These are phyloP conservation scores for Calocybe indica DNA, from an alignment of 768 basidiomycete genomes.

Conservation along the genomic window DNA sequence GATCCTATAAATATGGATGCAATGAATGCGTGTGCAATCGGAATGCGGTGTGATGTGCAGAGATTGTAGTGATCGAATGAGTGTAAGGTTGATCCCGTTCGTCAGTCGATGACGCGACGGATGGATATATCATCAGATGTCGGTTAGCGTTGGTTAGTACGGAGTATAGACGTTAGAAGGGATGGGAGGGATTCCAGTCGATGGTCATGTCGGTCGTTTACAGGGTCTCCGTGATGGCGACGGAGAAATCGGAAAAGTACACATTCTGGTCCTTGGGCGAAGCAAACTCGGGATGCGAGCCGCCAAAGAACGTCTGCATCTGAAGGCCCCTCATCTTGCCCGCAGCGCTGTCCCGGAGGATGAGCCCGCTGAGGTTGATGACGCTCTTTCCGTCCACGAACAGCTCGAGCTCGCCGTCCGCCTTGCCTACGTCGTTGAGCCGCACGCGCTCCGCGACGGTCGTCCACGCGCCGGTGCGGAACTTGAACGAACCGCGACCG, in stretches of 20 bases:
- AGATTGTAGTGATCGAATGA: no score
- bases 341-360: constrained; percentile 40
- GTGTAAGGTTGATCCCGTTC: no score
- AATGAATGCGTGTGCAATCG: no score
- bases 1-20: no score
- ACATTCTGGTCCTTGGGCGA: constrained; percentile 1
- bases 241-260: constrained; percentile 1
- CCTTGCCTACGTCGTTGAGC: constrained; percentile 65
- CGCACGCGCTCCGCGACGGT: constrained; percentile 64
- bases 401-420: constrained; percentile 69
- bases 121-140: no score
- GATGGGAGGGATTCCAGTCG: no score
- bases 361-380: constrained; percentile 49
- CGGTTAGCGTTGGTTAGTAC: no score
- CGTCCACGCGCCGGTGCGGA: constrained; percentile 59
- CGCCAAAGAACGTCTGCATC: constrained; percentile 80
- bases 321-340: constrained; percentile 61
- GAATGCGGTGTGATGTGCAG: no score
- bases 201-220: not conserved
- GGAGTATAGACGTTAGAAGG: no score
- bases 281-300: constrained; percentile 18
- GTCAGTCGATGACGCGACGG: no score
- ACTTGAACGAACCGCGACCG: constrained; percentile 63
- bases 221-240: not conserved
- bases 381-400: constrained; percentile 62